Base-by-base conservation (phyloP, 768 basidiomycete genomes). In the Dioszegia aurantiaca region DNA sequence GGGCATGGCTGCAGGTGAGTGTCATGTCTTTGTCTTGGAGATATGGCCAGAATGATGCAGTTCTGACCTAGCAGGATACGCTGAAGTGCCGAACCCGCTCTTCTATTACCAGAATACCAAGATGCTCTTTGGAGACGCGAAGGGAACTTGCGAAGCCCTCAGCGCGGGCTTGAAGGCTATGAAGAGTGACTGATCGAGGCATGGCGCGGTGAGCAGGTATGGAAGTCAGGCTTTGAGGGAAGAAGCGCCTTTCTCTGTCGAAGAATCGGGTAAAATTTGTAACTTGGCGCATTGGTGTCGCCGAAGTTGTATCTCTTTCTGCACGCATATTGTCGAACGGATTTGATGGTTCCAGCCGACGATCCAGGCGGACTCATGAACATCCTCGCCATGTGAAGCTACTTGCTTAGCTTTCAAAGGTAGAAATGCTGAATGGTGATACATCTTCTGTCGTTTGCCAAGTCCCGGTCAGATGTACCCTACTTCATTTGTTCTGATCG, bases 61-160 rank as follows among this genome's bases (percentile, higher is more conserved):
- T 40, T 21, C 36, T 37, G 31, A 45, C 30, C n/a, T 16, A 1
- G 27, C n/a, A 59, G 61, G 55, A n/a, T 48, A 75, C 87, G 89
- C 90, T 52, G 89, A 91, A 72, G 89, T 91, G 10, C 90, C 88
- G 11, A 92, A 92, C 73, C 90, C 90, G 19, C 87, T 92, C 86
- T 92, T 92, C 81, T 92, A 88, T 77, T 89, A 90, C 86, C 83
- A 86, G 21, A 86, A 86, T 43, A 87, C 90, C 23, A 88, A 86
- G 79, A 92, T 92, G 90, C 68, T 92, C 61, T 92, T 92, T 66
- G 90, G 90, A 42, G 90, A 92, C 75, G 90, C 90, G 31, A 90
- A 90, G 72, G 87, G 88, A 68, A 88, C 87, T 28, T 91, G 90
- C 66, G 90, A 92, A 75, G 89, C 72, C 11, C 60, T 76, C 26